Conservation (phyloP, 331 rosid genomes). For the Acacia concinna region DNA sequence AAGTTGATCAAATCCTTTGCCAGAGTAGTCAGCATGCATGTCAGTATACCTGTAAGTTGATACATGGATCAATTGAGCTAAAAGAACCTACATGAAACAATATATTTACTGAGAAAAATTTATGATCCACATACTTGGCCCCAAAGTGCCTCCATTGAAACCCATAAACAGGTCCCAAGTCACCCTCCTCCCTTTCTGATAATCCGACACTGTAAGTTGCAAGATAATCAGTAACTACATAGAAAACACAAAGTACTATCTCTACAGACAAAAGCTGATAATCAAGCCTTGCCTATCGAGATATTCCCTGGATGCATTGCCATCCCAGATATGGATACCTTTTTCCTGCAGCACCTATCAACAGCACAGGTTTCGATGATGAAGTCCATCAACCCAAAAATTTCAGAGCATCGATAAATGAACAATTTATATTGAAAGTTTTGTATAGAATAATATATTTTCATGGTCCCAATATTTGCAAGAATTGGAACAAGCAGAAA, state of each 20-base stretch:
- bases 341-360: constrained; percentile 87
- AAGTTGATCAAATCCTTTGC: constrained; percentile 95
- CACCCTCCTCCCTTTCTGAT: constrained; percentile 86
- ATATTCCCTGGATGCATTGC: constrained; percentile 93
- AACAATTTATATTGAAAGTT: not conserved
- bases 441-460: not conserved
- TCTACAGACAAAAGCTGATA: constrained; percentile 7
- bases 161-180: constrained; percentile 97
- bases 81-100: constrained; percentile 12
- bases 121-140: constrained; percentile 68
- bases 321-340: constrained; percentile 92
- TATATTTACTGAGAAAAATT: constrained; percentile 1
- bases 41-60: constrained; percentile 70
- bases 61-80: constrained; percentile 23
- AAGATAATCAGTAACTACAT: constrained; percentile 27
- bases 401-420: not conserved
- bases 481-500: constrained; percentile 19
- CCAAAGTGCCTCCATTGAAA: constrained; percentile 99
- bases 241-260: constrained; percentile 3
- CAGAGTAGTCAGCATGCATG: constrained; percentile 94
- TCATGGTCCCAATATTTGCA: not conserved
- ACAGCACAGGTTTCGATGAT: constrained; percentile 23
- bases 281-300: constrained; percentile 76
- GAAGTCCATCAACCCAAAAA: constrained; percentile 11
- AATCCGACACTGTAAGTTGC: constrained; percentile 69